phyloP scores from a whole-genome alignment of 176 grass and related monocot genomes.

The Hordeum marinum region DNA sequence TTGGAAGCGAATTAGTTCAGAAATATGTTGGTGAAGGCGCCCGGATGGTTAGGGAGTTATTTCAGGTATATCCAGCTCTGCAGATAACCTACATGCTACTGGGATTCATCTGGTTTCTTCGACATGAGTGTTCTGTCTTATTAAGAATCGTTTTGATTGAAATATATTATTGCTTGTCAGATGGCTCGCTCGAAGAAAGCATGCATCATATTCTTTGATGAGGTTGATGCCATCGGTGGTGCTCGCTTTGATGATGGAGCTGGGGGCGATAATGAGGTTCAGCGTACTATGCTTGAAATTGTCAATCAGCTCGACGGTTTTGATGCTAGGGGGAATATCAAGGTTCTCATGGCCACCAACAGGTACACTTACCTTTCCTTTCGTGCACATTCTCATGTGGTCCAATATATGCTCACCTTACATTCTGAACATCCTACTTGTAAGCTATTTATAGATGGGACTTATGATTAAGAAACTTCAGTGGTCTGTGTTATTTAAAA shows the following conservation, averaged over 20 bases:
- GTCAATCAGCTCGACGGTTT: slow-evolving; percentile 97
- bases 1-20: slow-evolving; percentile 89
- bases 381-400: not conserved
- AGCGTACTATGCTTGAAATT: slow-evolving; percentile 96
- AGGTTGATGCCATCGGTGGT: slow-evolving; percentile 97
- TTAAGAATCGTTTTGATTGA: not conserved
- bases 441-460: slow-evolving; percentile 6
- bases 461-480: not conserved
- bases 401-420: not conserved
- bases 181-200: slow-evolving; percentile 97
- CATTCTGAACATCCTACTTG: not conserved
- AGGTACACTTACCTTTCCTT: slow-evolving; percentile 46
- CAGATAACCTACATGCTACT: not conserved
- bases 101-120: not conserved
- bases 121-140: not conserved
- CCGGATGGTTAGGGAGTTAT: slow-evolving; percentile 87
- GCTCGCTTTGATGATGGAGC: slow-evolving; percentile 94
- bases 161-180: slow-evolving; percentile 26
- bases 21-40: slow-evolving; percentile 92
- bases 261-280: slow-evolving; percentile 88
- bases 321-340: slow-evolving; percentile 94
- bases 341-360: slow-evolving; percentile 98
- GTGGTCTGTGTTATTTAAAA: not conserved
- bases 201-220: slow-evolving; percentile 97
- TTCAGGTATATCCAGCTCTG: slow-evolving; percentile 50